Percentiles rank a stretch among this genome's conserved stretches.
Conservation (phyloP, 129 eudicot genomes). For the Escallonia rubra region DNA sequence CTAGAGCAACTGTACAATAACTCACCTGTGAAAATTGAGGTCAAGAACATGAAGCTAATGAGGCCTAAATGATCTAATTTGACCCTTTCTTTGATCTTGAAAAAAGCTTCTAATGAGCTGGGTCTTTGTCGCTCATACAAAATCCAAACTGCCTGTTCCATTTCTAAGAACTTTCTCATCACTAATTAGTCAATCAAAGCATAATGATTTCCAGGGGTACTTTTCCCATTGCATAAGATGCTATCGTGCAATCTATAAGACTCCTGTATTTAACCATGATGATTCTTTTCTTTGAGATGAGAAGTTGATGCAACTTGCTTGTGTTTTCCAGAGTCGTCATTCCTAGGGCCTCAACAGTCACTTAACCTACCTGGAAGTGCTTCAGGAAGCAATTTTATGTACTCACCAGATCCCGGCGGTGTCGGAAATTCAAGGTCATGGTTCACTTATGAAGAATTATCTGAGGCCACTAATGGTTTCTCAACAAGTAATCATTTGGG, state of each 20-base stretch:
- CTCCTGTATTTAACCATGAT: neutral
- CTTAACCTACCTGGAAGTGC: constrained; percentile 50
- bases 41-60: too few species aligned
- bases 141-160: neutral
- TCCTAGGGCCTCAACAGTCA: constrained; percentile 49
- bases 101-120: neutral
- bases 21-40: too few species aligned
- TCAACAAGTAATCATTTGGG: constrained; percentile 66
- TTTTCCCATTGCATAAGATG: neutral
- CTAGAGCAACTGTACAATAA: too few species aligned
- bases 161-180: neutral
- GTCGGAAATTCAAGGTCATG: constrained; percentile 72
- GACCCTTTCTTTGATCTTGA: neutral
- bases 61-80: neutral
- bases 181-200: neutral
- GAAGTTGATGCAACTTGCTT: neutral
- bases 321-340: constrained; percentile 52
- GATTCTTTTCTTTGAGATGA: neutral
- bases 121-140: neutral
- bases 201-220: neutral
- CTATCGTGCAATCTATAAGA: neutral
- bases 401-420: constrained; percentile 73
- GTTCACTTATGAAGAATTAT: constrained; percentile 83
- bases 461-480: constrained; percentile 75
- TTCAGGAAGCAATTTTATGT: constrained; percentile 43